A percentile compares a stretch with the other conserved stretches of the same genome.
Conservation (phyloP, 2,329 filamentous ascomycete species). For the Fusarium proliferatum region DNA sequence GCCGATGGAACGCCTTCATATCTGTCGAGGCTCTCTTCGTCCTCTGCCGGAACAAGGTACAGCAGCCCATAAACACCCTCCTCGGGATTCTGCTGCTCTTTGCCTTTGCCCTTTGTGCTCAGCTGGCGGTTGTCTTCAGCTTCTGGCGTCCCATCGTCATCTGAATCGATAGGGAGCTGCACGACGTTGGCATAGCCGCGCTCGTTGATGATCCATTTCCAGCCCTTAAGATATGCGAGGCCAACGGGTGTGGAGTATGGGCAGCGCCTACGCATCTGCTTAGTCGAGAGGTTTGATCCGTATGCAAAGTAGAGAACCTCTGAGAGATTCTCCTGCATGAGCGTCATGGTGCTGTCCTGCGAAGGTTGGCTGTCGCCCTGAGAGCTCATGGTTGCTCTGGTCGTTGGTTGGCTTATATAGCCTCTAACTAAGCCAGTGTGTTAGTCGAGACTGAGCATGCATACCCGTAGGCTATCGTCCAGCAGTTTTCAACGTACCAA, state of each 20-base stretch:
- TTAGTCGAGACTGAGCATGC: background rate
- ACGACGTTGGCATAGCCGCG: conserved; percentile 78
- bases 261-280: conserved; percentile 73
- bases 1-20: conserved; percentile 73
- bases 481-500: background rate
- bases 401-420: background rate
- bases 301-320: conserved; percentile 74
- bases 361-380: conserved; percentile 50
- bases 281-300: conserved; percentile 74
- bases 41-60: conserved; percentile 61
- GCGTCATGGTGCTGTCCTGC: conserved; percentile 51
- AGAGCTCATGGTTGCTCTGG: conserved; percentile 41
- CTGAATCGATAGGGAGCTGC: conserved; percentile 31
- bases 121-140: background rate
- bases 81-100: conserved; percentile 2
- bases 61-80: conserved; percentile 67
- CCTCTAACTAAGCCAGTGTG: background rate
- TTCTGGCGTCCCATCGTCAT: conserved; percentile 12
- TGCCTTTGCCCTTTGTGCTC: conserved; percentile 18
- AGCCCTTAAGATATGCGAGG: conserved; percentile 66
- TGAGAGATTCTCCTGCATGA: conserved; percentile 50
- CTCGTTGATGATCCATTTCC: conserved; percentile 74
- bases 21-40: conserved; percentile 64
- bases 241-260: conserved; percentile 66
- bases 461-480: background rate